phyloP scores from a whole-genome alignment of 495 filamentous ascomycete species.

The Hypoxylon intermedium region DNA sequence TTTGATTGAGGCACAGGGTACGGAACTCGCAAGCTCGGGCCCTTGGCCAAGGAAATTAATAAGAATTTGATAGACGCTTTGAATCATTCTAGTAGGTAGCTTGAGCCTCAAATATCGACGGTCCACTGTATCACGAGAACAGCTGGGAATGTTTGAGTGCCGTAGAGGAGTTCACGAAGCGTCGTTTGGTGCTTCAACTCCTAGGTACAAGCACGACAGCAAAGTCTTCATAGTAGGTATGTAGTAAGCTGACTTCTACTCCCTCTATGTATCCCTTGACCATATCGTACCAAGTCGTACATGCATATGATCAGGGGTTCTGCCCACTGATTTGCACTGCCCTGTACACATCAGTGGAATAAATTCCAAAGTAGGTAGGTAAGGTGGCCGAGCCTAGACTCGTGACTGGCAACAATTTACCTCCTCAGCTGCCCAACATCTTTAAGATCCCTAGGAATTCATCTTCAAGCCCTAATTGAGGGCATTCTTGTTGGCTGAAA shows the following conservation, averaged over 20 bases:
- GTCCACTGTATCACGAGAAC: slow-evolving; percentile 4
- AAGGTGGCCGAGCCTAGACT: slow-evolving; percentile 16
- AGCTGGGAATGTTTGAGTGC: neutral
- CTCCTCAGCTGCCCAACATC: neutral
- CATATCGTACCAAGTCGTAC: slow-evolving; percentile 1
- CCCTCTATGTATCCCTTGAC: no score
- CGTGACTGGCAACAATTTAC: neutral
- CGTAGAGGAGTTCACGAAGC: no score
- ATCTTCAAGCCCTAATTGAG: neutral
- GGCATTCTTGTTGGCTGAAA: neutral
- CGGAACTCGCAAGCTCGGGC: slow-evolving; percentile 13
- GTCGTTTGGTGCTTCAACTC: no score
- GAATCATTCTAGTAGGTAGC: slow-evolving; percentile 25
- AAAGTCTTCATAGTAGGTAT: no score
- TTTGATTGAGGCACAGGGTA: slow-evolving; percentile 1
- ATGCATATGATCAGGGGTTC: slow-evolving; percentile 20
- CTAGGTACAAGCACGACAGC: no score
- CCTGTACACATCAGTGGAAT: slow-evolving; percentile 29
- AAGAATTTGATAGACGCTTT: slow-evolving; percentile 10
- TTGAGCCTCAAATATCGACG: slow-evolving; percentile 25
- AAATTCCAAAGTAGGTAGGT: slow-evolving; percentile 5
- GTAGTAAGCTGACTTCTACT: no score
- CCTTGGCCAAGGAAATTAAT: slow-evolving; percentile 12
- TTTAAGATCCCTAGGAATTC: neutral
- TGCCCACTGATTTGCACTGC: slow-evolving; percentile 25